Base-by-base conservation (phyloP, 352 stramenopile species). In the Globisporangium nagaii region DNA sequence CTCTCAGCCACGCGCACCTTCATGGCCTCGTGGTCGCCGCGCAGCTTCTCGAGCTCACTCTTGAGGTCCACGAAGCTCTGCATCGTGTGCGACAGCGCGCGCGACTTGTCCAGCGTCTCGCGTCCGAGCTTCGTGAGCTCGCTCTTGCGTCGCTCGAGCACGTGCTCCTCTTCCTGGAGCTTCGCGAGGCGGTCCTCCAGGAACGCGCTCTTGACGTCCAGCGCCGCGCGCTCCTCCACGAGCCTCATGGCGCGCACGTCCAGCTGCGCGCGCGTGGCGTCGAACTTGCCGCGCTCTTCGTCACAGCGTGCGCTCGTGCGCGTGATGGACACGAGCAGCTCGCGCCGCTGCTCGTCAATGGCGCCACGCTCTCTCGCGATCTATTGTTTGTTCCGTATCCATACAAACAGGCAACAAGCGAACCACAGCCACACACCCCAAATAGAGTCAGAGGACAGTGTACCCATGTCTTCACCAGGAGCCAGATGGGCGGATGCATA, bases 221-320 rank as follows among this genome's bases (percentile, higher is more conserved):
- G 53, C 44, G 79, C 68, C 0, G 74, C 58, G 5, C 75, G 71
- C 44, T 89, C 75, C 31, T 88, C 75, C 37, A 86, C 74, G 11
- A 90, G 65, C 56, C 78, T 61, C 48, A 84, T 67, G 13, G 65
- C 64, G 12, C 68, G 71, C 32, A 72, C 63, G 15, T 88, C 79
- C 12, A 91, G 64, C 34, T 91, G 75, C 20, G 60, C 66, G 40
- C 73, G 76, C 30, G 65, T 54, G 8, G 75, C 73, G 43, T 91
- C 80, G 49, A 90, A 43, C 32, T 76, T 74, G n/a, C 67, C 80
- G 11, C 81, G 79, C 41, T 91, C 80, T 27, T 93, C 80, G 56
- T 93, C 80, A 3, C 75, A 61, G 13, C 80, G 76, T 4, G 71
- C 63, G 19, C 68, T 75, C 40, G 73, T 69, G 28, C 66, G 68